phyloP scores from a whole-genome alignment of 495 filamentous ascomycete species.

The Penicillium paxilli region DNA sequence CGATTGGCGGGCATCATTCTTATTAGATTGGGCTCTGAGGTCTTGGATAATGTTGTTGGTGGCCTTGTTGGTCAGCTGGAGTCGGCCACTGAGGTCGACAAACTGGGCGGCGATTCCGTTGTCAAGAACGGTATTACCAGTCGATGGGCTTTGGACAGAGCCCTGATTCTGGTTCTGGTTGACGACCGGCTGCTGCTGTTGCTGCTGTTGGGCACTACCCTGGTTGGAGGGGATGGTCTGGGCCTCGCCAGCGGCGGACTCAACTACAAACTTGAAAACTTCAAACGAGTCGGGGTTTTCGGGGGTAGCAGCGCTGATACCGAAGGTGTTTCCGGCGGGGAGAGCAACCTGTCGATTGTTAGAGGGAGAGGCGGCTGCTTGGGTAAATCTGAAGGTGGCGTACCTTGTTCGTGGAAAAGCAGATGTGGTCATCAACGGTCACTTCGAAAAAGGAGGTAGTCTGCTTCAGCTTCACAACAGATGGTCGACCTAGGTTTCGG shows the following conservation, averaged over 20 bases:
- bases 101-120: conserved; percentile 64
- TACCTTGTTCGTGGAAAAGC: conserved; percentile 80
- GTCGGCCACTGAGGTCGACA: conserved; percentile 74
- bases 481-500: conserved; percentile 85
- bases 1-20: conserved; percentile 59
- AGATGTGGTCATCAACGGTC: conserved; percentile 75
- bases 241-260: conserved; percentile 43
- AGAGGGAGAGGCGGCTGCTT: neutral
- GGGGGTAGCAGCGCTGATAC: conserved; percentile 82
- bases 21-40: conserved; percentile 44
- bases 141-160: conserved; percentile 5
- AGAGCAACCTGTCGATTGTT: conserved; percentile 61
- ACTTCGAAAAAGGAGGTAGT: conserved; percentile 65
- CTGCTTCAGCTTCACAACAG: conserved; percentile 72
- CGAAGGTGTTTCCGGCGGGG: conserved; percentile 80
- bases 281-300: conserved; percentile 95
- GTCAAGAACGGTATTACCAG: conserved; percentile 47
- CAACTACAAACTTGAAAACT: conserved; percentile 79
- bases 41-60: conserved; percentile 67
- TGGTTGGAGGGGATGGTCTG: conserved; percentile 32
- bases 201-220: conserved; percentile 28
- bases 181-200: conserved; percentile 33
- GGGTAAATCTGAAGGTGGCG: conserved; percentile 3
- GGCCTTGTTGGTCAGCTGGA: conserved; percentile 74
- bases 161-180: conserved; percentile 27